phyloP scores from a whole-genome alignment of 2,329 filamentous ascomycete genomes.

The Penicillium italicum region DNA sequence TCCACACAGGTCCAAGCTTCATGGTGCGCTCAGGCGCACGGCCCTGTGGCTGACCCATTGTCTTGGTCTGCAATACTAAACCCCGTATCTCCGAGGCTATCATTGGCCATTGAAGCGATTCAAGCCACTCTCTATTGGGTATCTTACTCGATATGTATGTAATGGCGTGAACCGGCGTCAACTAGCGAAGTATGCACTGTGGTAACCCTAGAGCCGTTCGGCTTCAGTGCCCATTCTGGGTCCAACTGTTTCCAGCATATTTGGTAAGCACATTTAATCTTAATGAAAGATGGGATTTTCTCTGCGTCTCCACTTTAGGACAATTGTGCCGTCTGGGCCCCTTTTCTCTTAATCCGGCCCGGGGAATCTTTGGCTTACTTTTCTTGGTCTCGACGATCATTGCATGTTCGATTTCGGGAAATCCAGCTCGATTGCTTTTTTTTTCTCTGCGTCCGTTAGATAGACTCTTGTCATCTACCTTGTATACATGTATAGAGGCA shows the following conservation, averaged over 20 bases:
- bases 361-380: not conserved
- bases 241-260: not conserved
- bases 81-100: not conserved
- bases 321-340: not conserved
- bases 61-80: not conserved
- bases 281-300: not conserved
- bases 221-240: not conserved
- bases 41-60: constrained; percentile 5
- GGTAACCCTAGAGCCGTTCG: not conserved
- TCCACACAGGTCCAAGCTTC: constrained; percentile 3
- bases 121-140: not conserved
- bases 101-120: not conserved
- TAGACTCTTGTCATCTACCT: not conserved
- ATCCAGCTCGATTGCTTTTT: not conserved
- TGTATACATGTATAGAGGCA: not conserved
- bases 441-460: not conserved
- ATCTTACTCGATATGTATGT: not conserved
- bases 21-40: not conserved
- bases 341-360: not conserved
- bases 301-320: no score
- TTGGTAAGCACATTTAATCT: not conserved
- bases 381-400: not conserved
- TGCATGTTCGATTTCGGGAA: not conserved
- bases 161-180: not conserved
- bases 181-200: not conserved